A percentile compares a stretch with the other conserved stretches of the same genome.
Conservation (phyloP, 129 eudicot species). For the Centaurea solstitialis region DNA sequence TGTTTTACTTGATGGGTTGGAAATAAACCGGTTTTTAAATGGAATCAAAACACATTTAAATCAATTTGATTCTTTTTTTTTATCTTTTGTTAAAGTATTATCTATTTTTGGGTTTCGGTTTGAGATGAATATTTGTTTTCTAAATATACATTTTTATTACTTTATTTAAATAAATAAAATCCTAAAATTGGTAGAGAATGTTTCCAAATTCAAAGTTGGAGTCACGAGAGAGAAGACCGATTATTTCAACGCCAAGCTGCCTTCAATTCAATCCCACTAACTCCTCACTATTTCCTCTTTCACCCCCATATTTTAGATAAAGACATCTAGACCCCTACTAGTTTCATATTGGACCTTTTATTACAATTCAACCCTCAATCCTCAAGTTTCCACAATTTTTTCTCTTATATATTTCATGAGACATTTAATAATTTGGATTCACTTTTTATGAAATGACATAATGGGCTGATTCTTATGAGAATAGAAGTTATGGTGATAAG, state of each 20-base stretch:
- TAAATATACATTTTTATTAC: not conserved
- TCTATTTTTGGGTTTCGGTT: not conserved
- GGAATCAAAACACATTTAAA: no score
- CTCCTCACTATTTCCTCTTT: not conserved
- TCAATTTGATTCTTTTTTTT: no score
- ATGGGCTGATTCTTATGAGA: no score
- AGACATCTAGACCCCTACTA: not conserved
- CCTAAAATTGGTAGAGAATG: not conserved
- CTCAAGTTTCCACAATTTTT: not conserved
- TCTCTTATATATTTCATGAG: no score
- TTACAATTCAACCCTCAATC: not conserved
- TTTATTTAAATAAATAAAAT: not conserved
- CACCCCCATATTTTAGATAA: not conserved
- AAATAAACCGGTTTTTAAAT: no score
- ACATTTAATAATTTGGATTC: no score
- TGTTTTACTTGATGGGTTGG: no score
- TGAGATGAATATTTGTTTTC: not conserved
- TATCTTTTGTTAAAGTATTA: no score
- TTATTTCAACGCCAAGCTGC: slow-evolving; percentile 7
- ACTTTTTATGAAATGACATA: no score
- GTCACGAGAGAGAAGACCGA: slow-evolving; percentile 14
- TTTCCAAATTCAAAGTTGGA: slow-evolving; percentile 7
- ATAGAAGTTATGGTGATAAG: no score
- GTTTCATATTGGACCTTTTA: not conserved
- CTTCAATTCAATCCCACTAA: slow-evolving; percentile 3